Conservation (phyloP, 176 grass and related monocot genomes). For the Phyllostachys edulis region DNA sequence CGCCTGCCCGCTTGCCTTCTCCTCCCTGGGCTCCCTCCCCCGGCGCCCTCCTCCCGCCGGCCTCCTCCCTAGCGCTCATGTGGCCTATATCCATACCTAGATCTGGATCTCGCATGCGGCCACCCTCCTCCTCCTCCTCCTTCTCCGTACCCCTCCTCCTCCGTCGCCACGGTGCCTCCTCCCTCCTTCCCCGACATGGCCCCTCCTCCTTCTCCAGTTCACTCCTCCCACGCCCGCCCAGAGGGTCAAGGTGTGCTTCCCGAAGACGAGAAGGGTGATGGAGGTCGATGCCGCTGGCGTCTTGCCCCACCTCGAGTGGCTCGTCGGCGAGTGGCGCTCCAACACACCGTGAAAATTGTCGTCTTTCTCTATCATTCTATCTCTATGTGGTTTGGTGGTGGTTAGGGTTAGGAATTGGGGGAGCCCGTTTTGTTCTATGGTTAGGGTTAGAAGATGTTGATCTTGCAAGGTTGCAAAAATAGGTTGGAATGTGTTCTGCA, state of each 20-base stretch:
- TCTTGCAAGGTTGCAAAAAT: not conserved
- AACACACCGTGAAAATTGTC: not conserved
- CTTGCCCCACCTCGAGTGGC: slow-evolving; percentile 60
- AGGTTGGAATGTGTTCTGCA: not conserved
- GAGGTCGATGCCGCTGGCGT: slow-evolving; percentile 26
- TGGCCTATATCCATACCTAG: too few relatives aligned
- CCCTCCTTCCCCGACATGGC: too few relatives aligned
- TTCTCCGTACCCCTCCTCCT: too few relatives aligned
- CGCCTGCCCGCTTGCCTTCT: too few relatives aligned
- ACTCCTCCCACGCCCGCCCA: not conserved
- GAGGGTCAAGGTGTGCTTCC: slow-evolving; percentile 52
- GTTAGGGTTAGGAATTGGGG: not conserved
- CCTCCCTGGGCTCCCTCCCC: too few relatives aligned
- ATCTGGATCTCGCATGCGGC: too few relatives aligned
- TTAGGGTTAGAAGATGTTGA: not conserved
- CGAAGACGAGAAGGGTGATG: slow-evolving; percentile 33
- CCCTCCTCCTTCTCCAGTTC: too few relatives aligned
- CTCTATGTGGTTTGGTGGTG: not conserved
- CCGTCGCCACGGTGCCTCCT: too few relatives aligned
- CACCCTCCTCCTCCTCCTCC: too few relatives aligned
- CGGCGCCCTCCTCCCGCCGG: too few relatives aligned
- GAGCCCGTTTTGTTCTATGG: not conserved
- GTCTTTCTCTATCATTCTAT: too few relatives aligned
- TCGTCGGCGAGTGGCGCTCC: slow-evolving; percentile 58
- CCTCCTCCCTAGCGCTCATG: too few relatives aligned